Percentiles rank a stretch among this genome's conserved stretches.
phyloP scores from a whole-genome alignment of 192 early-diverging fungal genomes.

The Tieghemiomyces parasiticus region DNA sequence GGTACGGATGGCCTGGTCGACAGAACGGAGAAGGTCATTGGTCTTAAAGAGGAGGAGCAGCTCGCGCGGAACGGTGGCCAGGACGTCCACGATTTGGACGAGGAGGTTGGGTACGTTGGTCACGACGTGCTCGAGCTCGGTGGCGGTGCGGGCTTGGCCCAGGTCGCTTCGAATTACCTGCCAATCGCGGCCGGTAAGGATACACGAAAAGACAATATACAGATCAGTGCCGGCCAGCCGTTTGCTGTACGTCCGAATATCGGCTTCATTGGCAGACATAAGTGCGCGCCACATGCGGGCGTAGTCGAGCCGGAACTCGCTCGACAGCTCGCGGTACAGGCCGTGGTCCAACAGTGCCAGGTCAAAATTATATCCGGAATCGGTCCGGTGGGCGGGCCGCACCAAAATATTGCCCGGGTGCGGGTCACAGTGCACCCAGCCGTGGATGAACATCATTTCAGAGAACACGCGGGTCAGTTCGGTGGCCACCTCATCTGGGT shows the following conservation, averaged over 20 bases:
- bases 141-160: slow-evolving; percentile 21
- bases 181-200: slow-evolving; percentile 82
- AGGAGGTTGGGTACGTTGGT: slow-evolving; percentile 41
- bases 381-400: slow-evolving; percentile 22
- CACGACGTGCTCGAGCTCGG: slow-evolving; percentile 38
- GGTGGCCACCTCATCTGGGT: slow-evolving; percentile 54
- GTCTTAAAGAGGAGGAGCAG: slow-evolving; percentile 81
- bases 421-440: slow-evolving; percentile 83
- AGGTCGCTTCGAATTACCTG: slow-evolving; percentile 34
- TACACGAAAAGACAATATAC: slow-evolving; percentile 72
- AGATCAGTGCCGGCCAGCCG: slow-evolving; percentile 57
- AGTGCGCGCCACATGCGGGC: slow-evolving; percentile 78
- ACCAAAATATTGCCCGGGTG: slow-evolving; percentile 85
- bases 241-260: slow-evolving; percentile 49
- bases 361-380: slow-evolving; percentile 64
- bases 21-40: slow-evolving; percentile 68
- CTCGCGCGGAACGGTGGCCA: slow-evolving; percentile 73
- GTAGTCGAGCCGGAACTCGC: slow-evolving; percentile 64
- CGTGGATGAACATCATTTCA: slow-evolving; percentile 82
- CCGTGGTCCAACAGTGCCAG: slow-evolving; percentile 82
- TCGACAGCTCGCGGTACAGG: slow-evolving; percentile 62
- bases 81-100: slow-evolving; percentile 57
- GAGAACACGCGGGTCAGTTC: slow-evolving; percentile 62
- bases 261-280: slow-evolving; percentile 57
- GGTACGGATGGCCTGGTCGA: slow-evolving; percentile 28